Evolutionary conservation across 179 eudicot species (phyloP).

Genomic region (Silene vulgaris): DNA sequence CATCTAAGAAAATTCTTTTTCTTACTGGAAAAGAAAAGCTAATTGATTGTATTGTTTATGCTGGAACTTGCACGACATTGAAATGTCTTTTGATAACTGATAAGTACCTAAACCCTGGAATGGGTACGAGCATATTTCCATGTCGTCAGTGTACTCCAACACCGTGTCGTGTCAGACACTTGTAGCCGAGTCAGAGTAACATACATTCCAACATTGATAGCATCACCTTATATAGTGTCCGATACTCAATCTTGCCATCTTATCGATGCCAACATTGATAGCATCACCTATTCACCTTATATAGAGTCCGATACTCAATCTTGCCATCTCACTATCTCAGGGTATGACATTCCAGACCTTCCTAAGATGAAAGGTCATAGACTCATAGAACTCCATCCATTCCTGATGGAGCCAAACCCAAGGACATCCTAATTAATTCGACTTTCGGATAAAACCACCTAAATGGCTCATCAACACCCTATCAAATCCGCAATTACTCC

Average conservation of each 20-base stretch:
- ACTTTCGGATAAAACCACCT: not conserved
- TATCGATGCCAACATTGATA: not conserved
- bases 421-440: not conserved
- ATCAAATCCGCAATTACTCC: not conserved
- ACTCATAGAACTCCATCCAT: slow-evolving; percentile 3
- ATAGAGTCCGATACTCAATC: not conserved
- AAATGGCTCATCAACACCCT: not conserved
- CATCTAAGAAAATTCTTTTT: too few relatives aligned
- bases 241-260: not conserved
- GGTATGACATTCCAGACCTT: not conserved
- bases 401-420: not conserved
- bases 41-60: too few relatives aligned
- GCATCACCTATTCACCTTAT: not conserved
- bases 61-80: too few relatives aligned
- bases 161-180: too few relatives aligned
- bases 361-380: not conserved
- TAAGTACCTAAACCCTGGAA: too few relatives aligned
- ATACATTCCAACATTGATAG: not conserved
- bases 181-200: not conserved
- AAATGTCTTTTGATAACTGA: too few relatives aligned
- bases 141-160: too few relatives aligned
- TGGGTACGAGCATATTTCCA: too few relatives aligned
- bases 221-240: not conserved
- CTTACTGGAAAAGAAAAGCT: too few relatives aligned
- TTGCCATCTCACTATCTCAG: not conserved